phyloP scores from a whole-genome alignment of 352 stramenopile species.

The Globisporangium iwayamae region DNA sequence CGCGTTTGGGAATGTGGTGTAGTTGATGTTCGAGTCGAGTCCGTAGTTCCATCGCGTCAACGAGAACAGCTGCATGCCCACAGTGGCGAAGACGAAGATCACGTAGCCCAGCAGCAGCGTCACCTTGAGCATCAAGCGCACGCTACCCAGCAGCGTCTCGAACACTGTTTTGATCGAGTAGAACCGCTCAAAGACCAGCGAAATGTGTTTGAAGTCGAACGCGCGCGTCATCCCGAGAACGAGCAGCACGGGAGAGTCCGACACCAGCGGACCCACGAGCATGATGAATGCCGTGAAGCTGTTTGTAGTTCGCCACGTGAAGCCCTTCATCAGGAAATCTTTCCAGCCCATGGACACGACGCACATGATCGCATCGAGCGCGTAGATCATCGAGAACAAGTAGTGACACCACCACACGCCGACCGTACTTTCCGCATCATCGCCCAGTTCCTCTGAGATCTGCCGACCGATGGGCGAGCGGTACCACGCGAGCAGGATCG shows the following conservation, averaged over 20 bases:
- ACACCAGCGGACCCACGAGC: constrained; percentile 62
- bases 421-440: constrained; percentile 19
- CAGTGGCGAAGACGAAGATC: constrained; percentile 78
- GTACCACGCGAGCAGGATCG: constrained; percentile 68
- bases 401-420: constrained; percentile 79
- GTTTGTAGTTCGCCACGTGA: constrained; percentile 76
- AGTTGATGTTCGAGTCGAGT: constrained; percentile 69
- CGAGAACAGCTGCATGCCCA: constrained; percentile 81
- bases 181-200: constrained; percentile 70
- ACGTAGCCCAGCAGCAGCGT: constrained; percentile 79
- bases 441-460: constrained; percentile 30
- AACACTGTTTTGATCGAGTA: constrained; percentile 69
- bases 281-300: constrained; percentile 74
- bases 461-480: constrained; percentile 48
- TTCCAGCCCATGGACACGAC: constrained; percentile 73
- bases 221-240: constrained; percentile 75
- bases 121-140: constrained; percentile 72
- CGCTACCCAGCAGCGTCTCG: constrained; percentile 63
- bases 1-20: constrained; percentile 69
- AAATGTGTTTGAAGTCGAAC: constrained; percentile 84
- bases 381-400: constrained; percentile 76
- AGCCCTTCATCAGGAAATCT: constrained; percentile 83
- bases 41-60: constrained; percentile 75
- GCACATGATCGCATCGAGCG: constrained; percentile 59
- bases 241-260: constrained; percentile 54